Conservation (phyloP, 2,329 filamentous ascomycete species). For the Aspergillus sojae region DNA sequence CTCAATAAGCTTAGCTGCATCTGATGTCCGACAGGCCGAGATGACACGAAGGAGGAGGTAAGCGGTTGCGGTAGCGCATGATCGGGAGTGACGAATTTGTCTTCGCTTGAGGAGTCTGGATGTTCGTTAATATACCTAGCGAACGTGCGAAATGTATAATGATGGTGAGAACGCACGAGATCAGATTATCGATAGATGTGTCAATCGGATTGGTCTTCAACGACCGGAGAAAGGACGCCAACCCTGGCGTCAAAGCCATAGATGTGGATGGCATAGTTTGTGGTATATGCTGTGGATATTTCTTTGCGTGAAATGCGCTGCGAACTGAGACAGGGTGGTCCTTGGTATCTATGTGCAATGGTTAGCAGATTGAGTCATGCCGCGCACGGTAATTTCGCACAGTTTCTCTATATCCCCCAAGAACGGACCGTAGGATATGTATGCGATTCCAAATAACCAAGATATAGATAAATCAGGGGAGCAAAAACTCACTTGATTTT, state of each 20-base stretch:
- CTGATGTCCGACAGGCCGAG: slow-evolving; percentile 74
- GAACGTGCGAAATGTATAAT: neutral
- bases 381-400: slow-evolving; percentile 3
- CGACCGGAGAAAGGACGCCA: slow-evolving; percentile 77
- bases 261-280: slow-evolving; percentile 60
- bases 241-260: slow-evolving; percentile 66
- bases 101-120: slow-evolving; percentile 81
- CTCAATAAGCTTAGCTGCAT: slow-evolving; percentile 76
- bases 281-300: neutral
- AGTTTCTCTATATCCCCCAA: neutral
- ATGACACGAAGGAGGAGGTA: slow-evolving; percentile 87
- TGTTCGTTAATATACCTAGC: slow-evolving; percentile 19
- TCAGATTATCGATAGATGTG: slow-evolving; percentile 78
- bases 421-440: neutral
- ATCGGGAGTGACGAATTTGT: slow-evolving; percentile 84
- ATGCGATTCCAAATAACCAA: neutral
- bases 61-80: slow-evolving; percentile 88
- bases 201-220: slow-evolving; percentile 77
- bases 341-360: slow-evolving; percentile 12
- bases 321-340: neutral
- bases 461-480: neutral
- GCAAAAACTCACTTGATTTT: neutral
- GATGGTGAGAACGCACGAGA: slow-evolving; percentile 63
- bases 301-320: neutral
- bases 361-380: slow-evolving; percentile 10